Conservation (phyloP, 495 filamentous ascomycete genomes). For the Penicillium flavigenum region DNA sequence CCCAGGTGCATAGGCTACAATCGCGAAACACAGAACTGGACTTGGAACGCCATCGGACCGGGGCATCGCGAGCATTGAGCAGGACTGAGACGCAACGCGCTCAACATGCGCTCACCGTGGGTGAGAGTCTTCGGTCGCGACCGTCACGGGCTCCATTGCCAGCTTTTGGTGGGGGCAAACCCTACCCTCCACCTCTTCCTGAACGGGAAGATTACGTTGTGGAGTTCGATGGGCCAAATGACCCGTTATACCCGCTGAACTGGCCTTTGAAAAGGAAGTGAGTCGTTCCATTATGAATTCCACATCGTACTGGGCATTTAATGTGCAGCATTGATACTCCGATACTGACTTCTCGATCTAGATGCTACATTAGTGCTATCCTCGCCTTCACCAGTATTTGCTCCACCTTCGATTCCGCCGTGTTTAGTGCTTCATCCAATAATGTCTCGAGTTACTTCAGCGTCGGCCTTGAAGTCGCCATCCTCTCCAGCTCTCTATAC, state of each 20-base stretch:
- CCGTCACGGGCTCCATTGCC: slow-evolving; percentile 48
- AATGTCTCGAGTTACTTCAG: slow-evolving; percentile 39
- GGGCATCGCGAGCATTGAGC: slow-evolving; percentile 58
- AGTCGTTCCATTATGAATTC: slow-evolving; percentile 1
- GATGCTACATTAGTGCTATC: slow-evolving; percentile 32
- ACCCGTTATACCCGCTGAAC: slow-evolving; percentile 77
- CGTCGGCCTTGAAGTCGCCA: slow-evolving; percentile 52
- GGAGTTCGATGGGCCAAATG: slow-evolving; percentile 73
- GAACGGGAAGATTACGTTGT: slow-evolving; percentile 75
- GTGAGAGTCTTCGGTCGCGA: slow-evolving; percentile 35
- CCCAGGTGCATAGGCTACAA: slow-evolving; percentile 31
- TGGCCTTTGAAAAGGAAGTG: slow-evolving; percentile 75
- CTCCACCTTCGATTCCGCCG: slow-evolving; percentile 40
- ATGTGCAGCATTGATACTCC: background rate
- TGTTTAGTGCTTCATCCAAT: slow-evolving; percentile 30
- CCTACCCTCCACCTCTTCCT: slow-evolving; percentile 71
- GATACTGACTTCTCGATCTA: slow-evolving; percentile 4
- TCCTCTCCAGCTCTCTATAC: slow-evolving; percentile 58
- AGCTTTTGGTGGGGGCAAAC: slow-evolving; percentile 66
- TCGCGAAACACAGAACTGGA: slow-evolving; percentile 61
- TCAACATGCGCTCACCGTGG: slow-evolving; percentile 40
- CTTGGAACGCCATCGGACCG: slow-evolving; percentile 59
- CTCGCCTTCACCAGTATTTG: slow-evolving; percentile 43
- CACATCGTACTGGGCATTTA: background rate
- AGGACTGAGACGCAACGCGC: slow-evolving; percentile 60